A percentile compares a stretch with the other conserved stretches of the same genome.
phyloP scores from a whole-genome alignment of 75 land plant genomes.

The Sequoiadendron giganteum region DNA sequence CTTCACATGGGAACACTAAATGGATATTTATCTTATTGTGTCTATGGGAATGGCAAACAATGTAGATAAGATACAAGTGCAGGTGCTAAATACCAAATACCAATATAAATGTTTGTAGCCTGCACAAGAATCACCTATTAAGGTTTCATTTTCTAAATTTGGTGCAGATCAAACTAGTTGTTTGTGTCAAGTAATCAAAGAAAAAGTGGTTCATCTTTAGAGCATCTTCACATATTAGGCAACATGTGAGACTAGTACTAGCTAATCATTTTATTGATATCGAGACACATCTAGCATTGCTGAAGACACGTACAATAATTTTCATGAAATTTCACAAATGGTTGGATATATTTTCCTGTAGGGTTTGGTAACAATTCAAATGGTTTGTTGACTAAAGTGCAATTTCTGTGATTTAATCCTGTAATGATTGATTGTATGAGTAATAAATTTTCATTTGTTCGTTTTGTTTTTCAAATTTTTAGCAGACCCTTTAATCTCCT shows the following conservation, averaged over 20 bases:
- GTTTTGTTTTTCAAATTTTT: too few relatives aligned
- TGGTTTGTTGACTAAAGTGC: neutral
- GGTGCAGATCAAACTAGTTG: neutral
- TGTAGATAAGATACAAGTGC: neutral
- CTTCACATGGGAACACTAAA: neutral
- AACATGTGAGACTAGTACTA: neutral
- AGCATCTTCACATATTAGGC: neutral
- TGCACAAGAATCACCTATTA: neutral
- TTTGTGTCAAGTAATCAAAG: neutral
- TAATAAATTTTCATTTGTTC: neutral
- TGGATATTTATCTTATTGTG: neutral
- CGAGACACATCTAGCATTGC: neutral
- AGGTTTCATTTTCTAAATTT: neutral
- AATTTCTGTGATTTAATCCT: neutral
- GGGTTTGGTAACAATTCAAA: neutral
- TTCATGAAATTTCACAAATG: neutral
- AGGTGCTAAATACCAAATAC: neutral
- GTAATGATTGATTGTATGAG: neutral
- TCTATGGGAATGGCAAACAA: neutral
- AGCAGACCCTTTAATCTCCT: too few relatives aligned
- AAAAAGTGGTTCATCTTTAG: neutral
- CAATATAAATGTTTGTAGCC: neutral
- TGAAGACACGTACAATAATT: neutral
- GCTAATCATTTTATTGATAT: neutral
- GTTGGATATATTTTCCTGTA: neutral